Conservation (phyloP, 2,329 filamentous ascomycete species). For the Hypoxylon sp. region DNA sequence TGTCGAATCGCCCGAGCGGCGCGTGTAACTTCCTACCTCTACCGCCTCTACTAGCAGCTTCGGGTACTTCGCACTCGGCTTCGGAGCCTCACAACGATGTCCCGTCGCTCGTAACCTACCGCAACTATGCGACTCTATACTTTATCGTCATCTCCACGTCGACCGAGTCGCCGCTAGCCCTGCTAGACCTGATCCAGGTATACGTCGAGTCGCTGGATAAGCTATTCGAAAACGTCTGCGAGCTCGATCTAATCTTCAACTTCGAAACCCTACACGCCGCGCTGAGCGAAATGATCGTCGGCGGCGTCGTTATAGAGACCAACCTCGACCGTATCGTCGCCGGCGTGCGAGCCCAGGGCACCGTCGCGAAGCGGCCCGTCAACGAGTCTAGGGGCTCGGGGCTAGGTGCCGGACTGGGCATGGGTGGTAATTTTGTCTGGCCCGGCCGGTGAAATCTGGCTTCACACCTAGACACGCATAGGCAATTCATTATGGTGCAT, state of each 20-base stretch:
- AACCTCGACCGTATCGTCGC: constrained; percentile 88
- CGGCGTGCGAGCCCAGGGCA: constrained; percentile 81
- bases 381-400: constrained; percentile 70
- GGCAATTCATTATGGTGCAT: constrained; percentile 14
- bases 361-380: constrained; percentile 81
- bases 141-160: constrained; percentile 98
- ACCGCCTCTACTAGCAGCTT: constrained; percentile 72
- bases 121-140: constrained; percentile 97
- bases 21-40: constrained; percentile 97
- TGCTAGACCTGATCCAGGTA: constrained; percentile 97
- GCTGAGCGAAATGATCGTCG: constrained; percentile 93
- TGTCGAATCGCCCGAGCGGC: constrained; percentile 88
- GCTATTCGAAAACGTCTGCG: constrained; percentile 98
- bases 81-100: constrained; percentile 84
- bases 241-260: constrained; percentile 98
- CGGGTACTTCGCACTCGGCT: constrained; percentile 72
- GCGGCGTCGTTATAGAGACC: constrained; percentile 94
- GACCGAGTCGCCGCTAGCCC: constrained; percentile 92
- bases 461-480: constrained; percentile 1
- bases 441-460: constrained; percentile 44
- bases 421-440: constrained; percentile 71
- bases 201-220: constrained; percentile 96
- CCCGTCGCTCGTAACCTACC: constrained; percentile 95
- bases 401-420: constrained; percentile 63
- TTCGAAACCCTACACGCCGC: constrained; percentile 96